Conservation (phyloP, 495 filamentous ascomycete genomes). For the Podospora sp. region DNA sequence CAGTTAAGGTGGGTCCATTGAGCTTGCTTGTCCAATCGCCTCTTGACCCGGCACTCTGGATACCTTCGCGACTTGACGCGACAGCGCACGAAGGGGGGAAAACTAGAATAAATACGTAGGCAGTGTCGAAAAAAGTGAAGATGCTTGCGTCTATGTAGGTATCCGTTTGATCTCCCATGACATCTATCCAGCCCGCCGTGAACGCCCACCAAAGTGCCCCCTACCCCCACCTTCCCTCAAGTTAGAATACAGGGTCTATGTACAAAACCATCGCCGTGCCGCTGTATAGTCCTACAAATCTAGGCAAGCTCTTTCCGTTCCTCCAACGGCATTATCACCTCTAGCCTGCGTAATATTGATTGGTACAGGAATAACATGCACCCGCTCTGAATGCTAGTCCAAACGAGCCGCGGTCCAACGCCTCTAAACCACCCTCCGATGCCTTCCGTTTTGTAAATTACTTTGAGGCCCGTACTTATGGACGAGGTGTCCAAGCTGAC, state of each 20-base stretch:
- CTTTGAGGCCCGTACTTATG: constrained; percentile 76
- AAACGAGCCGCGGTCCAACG: constrained; percentile 90
- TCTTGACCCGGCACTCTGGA: not conserved
- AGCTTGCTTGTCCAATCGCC: constrained; percentile 11
- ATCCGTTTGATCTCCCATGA: constrained; percentile 23
- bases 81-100: no score
- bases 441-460: constrained; percentile 89
- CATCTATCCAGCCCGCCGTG: constrained; percentile 32
- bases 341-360: constrained; percentile 75
- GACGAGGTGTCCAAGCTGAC: constrained; percentile 84
- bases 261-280: constrained; percentile 25
- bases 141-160: constrained; percentile 18
- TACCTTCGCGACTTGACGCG: not conserved
- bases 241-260: constrained; percentile 32
- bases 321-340: constrained; percentile 49
- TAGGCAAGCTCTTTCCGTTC: constrained; percentile 36
- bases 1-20: not conserved
- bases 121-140: constrained; percentile 21
- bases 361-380: constrained; percentile 98
- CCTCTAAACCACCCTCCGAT: constrained; percentile 90
- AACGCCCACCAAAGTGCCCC: constrained; percentile 25
- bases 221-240: constrained; percentile 6
- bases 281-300: constrained; percentile 10
- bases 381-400: constrained; percentile 95
- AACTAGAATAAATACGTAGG: no score